A percentile compares a stretch with the other conserved stretches of the same genome.
Evolutionary conservation across 495 filamentous ascomycete species (phyloP).

Genomic region (Penicillium egyptiacum): DNA sequence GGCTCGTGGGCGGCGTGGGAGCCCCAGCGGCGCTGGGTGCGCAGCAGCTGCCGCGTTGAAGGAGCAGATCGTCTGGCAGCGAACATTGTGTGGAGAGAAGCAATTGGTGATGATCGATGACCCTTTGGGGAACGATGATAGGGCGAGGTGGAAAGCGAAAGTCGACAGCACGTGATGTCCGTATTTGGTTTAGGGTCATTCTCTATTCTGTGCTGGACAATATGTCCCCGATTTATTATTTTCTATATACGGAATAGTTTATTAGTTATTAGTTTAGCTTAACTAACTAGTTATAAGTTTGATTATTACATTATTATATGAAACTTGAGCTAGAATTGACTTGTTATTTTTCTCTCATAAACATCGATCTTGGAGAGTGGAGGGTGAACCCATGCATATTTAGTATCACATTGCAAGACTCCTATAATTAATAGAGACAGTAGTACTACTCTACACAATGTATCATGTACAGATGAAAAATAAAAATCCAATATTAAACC

Average conservation of each 20-base stretch:
- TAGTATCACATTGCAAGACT: background rate
- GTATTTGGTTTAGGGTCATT: slow-evolving; percentile 22
- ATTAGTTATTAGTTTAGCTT: background rate
- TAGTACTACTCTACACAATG: background rate
- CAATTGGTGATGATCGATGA: slow-evolving; percentile 38
- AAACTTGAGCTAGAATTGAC: background rate
- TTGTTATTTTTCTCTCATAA: background rate
- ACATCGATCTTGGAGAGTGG: background rate
- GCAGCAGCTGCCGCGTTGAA: slow-evolving; percentile 45
- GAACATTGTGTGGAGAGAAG: slow-evolving; percentile 44
- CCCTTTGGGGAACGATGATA: slow-evolving; percentile 30
- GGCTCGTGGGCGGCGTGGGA: slow-evolving; percentile 51
- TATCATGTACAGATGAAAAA: background rate
- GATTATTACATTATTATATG: background rate
- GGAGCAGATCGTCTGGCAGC: slow-evolving; percentile 45
- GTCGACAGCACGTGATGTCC: slow-evolving; percentile 26
- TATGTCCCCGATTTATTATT: background rate
- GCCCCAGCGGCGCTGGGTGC: slow-evolving; percentile 46
- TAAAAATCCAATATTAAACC: background rate
- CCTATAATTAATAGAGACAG: background rate
- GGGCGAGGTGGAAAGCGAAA: slow-evolving; percentile 31
- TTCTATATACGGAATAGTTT: too few species aligned
- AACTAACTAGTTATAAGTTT: background rate
- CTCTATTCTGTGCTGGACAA: background rate
- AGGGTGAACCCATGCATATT: background rate